Evolutionary conservation across 1,139 yeast species (phyloP).

Genomic region (Kurtzmaniella quercitrusa): DNA sequence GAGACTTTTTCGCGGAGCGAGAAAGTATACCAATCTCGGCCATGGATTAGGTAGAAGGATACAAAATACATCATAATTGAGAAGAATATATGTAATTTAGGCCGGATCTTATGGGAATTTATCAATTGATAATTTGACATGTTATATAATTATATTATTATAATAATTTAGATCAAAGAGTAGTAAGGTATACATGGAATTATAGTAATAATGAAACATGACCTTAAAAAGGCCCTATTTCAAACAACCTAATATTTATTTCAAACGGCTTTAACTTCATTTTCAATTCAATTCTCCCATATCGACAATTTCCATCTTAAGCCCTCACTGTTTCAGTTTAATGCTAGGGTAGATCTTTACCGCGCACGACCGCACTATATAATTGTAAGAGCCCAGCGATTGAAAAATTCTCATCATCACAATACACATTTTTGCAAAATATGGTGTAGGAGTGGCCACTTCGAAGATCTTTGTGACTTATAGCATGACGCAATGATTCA

Average conservation of each 20-base stretch:
- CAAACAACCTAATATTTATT: no score
- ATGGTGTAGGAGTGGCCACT: conserved; percentile 40
- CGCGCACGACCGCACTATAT: conserved; percentile 2
- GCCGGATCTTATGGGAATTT: conserved; percentile 2
- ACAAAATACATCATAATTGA: neutral
- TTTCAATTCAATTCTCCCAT: no score
- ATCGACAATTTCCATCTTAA: no score
- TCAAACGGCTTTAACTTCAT: no score
- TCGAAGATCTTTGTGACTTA: conserved; percentile 62
- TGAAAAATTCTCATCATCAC: neutral
- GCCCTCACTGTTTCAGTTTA: no score
- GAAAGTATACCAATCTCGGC: conserved; percentile 29
- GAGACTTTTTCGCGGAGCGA: conserved; percentile 40
- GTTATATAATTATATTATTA: no score
- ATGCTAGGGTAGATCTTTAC: no score
- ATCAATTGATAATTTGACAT: no score
- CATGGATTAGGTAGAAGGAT: conserved; percentile 21
- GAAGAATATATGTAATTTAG: neutral
- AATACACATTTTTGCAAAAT: neutral
- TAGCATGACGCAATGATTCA: conserved; percentile 60
- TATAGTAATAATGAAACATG: no score
- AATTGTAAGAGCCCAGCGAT: neutral
- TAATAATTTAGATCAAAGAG: no score
- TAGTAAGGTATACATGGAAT: no score
- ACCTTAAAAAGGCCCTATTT: no score